A percentile compares a stretch with the other conserved stretches of the same genome.
Evolutionary conservation across 768 basidiomycete genomes (phyloP).

Genomic region (Amanita rimosa): DNA sequence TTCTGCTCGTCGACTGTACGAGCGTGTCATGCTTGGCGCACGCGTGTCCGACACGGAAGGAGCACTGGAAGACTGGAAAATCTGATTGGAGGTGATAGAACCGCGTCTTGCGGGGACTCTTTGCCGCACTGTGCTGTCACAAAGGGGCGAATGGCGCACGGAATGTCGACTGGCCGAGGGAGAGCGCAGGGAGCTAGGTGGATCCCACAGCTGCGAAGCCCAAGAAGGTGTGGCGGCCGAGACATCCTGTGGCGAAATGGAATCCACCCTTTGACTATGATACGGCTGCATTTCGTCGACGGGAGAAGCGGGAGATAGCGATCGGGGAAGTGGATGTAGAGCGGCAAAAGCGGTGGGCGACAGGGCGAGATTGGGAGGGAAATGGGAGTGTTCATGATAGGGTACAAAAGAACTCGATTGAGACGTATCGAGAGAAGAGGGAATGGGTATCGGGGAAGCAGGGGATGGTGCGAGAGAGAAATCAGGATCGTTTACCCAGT

Average conservation of each 20-base stretch:
- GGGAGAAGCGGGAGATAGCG: conserved; percentile 44
- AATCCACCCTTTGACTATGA: conserved; percentile 31
- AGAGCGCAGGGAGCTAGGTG: conserved; percentile 32
- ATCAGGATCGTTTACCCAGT: conserved; percentile 60
- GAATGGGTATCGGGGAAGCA: conserved; percentile 58
- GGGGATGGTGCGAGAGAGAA: conserved; percentile 19
- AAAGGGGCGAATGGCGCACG: conserved; percentile 37
- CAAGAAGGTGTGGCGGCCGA: conserved; percentile 49
- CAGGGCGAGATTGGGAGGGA: conserved; percentile 38
- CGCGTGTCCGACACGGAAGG: conserved; percentile 43
- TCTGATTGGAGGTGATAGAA: conserved; percentile 35
- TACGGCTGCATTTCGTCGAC: conserved; percentile 33
- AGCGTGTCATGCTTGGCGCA: conserved; percentile 37
- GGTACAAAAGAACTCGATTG: conserved; percentile 36
- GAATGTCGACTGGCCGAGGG: conserved; percentile 32
- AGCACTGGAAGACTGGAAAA: conserved; percentile 66
- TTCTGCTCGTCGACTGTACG: conserved; percentile 59
- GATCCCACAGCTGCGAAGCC: conserved; percentile 58
- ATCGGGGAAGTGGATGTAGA: conserved; percentile 50
- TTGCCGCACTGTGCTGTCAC: conserved; percentile 27
- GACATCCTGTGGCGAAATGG: conserved; percentile 53
- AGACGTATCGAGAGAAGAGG: conserved; percentile 30
- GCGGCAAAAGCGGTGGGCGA: conserved; percentile 54
- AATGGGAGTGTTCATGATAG: conserved; percentile 33
- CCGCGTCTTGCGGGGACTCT: conserved; percentile 32